Percentiles rank a stretch among this genome's conserved stretches.
phyloP scores from a whole-genome alignment of 2,329 filamentous ascomycete genomes.

The Sporothrix inflata region DNA sequence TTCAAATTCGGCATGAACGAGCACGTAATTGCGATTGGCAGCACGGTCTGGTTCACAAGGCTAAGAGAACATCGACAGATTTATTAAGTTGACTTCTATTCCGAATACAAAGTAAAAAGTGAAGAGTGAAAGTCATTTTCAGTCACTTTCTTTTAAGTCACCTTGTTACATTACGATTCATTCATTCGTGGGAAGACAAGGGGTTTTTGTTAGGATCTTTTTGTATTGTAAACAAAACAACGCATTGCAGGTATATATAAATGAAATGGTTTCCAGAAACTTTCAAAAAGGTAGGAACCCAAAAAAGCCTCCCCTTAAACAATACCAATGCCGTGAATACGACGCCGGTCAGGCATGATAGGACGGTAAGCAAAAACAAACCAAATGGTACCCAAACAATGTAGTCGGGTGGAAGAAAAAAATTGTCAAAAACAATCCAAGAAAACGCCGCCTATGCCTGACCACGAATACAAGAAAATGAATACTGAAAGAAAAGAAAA shows the following conservation, averaged over 20 bases:
- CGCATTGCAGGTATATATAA: constrained; percentile 10
- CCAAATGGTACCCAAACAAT: background rate
- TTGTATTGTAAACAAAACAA: background rate
- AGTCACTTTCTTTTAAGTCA: no score
- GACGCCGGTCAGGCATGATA: constrained; percentile 6
- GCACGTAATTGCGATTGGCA: background rate
- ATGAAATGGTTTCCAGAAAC: background rate
- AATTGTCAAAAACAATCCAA: background rate
- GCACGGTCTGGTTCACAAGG: background rate
- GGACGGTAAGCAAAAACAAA: background rate
- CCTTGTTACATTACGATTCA: background rate
- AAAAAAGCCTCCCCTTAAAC: background rate
- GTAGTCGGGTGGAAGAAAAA: background rate
- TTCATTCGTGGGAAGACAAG: background rate
- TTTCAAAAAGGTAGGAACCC: background rate
- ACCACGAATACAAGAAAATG: constrained; percentile 10
- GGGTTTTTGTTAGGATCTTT: background rate
- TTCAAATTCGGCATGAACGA: background rate
- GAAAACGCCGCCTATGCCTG: constrained; percentile 34
- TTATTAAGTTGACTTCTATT: background rate
- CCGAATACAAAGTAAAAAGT: no score
- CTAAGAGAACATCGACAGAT: background rate
- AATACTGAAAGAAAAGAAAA: background rate
- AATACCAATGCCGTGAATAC: background rate
- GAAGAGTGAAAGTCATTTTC: no score